Percentiles rank a stretch among this genome's conserved stretches.
These are phyloP conservation scores for Rhododendron griersonianum DNA, from an alignment of 148 eudicot species.

Conservation along the genomic window DNA sequence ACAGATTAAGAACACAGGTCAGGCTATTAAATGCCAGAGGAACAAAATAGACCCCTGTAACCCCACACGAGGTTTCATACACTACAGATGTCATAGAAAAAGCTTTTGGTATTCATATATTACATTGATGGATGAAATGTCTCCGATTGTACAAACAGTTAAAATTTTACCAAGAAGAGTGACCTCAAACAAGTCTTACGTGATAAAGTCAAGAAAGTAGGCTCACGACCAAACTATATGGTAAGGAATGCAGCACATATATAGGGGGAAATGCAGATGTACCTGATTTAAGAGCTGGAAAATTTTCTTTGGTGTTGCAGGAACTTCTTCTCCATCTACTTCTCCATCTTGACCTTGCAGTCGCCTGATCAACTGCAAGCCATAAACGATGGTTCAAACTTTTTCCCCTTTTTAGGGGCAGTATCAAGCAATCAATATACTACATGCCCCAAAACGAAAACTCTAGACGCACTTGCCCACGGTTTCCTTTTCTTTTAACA, in stretches of 20 bases:
- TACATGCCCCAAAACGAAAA: not conserved
- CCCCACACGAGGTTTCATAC: not conserved
- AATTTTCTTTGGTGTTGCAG: conserved; percentile 86
- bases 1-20: not conserved
- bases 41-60: not conserved
- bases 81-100: not conserved
- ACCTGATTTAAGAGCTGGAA: conserved; percentile 90
- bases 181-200: not conserved
- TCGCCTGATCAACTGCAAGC: conserved; percentile 66
- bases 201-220: not conserved
- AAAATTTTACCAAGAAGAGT: not conserved
- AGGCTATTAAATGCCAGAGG: not conserved
- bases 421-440: not conserved
- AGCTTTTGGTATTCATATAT: not conserved
- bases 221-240: not conserved
- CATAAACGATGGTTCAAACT: conserved; percentile 5
- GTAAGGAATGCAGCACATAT: not conserved
- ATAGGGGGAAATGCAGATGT: not conserved
- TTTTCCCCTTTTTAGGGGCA: not conserved
- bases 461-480: not conserved
- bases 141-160: not conserved
- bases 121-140: not conserved
- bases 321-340: conserved; percentile 73
- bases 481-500: not conserved
- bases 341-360: conserved; percentile 91